A percentile compares a stretch with the other conserved stretches of the same genome.
Conservation (phyloP, 208 protist species). For the Acanthamoeba lenticulata region DNA sequence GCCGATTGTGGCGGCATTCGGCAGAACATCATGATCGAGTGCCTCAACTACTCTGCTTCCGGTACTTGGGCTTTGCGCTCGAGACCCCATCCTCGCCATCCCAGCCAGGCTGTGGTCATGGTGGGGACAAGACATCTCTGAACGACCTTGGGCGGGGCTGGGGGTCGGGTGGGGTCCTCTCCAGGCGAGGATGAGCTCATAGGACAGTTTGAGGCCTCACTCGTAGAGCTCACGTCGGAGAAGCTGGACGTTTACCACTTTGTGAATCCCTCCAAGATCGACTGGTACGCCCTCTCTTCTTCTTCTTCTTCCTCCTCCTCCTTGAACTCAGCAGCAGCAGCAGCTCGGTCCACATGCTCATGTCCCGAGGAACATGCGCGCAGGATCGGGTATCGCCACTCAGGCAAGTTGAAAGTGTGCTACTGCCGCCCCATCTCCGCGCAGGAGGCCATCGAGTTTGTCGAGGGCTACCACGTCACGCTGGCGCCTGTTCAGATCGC, state of each 20-base stretch:
- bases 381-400: neutral
- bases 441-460: neutral
- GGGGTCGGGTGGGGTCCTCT: too few relatives aligned
- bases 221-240: neutral
- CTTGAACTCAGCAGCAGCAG: too few relatives aligned
- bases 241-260: neutral
- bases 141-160: too few relatives aligned
- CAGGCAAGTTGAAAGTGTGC: neutral
- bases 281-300: too few relatives aligned
- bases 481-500: neutral
- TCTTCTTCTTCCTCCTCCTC: too few relatives aligned
- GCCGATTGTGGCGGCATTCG: neutral
- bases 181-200: constrained; percentile 4
- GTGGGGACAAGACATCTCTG: too few relatives aligned
- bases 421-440: neutral
- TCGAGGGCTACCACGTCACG: neutral
- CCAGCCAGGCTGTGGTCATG: too few relatives aligned
- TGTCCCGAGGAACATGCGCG: too few relatives aligned
- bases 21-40: neutral
- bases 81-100: too few relatives aligned
- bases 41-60: neutral
- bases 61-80: neutral
- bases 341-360: too few relatives aligned
- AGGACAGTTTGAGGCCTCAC: neutral
- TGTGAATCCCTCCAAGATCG: neutral